Evolutionary conservation across 331 rosid species (phyloP).

Genomic region (Rosa hybrid): DNA sequence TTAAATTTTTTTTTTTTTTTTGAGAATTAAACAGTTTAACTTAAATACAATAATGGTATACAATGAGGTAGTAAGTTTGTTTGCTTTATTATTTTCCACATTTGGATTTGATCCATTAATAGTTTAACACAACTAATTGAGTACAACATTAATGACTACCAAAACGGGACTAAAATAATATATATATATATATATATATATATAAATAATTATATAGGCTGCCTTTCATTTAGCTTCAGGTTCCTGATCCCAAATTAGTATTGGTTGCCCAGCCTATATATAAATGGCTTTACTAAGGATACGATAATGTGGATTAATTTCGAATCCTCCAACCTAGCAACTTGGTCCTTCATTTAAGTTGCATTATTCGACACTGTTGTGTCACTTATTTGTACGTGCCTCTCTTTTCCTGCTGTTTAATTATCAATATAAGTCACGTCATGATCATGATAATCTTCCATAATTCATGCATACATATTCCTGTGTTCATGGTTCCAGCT

Average conservation of each 20-base stretch:
- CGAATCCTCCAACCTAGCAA: not conserved
- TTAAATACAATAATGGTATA: too few species aligned
- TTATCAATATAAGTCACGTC: not conserved
- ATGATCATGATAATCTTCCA: not conserved
- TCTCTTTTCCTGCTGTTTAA: not conserved
- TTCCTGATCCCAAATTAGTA: too few species aligned
- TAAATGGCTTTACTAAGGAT: not conserved
- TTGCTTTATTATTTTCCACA: not conserved
- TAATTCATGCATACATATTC: not conserved
- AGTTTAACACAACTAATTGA: not conserved
- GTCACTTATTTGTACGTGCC: not conserved
- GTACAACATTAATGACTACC: not conserved
- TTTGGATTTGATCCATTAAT: not conserved
- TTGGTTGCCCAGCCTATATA: too few species aligned
- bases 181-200: too few species aligned
- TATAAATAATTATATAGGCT: too few species aligned
- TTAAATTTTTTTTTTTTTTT: too few species aligned
- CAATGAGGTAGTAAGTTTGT: too few species aligned
- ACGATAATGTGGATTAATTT: not conserved
- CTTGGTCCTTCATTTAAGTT: too few species aligned
- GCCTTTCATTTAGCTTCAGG: too few species aligned
- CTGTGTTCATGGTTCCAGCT: not conserved
- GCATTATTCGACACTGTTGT: not conserved
- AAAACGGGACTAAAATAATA: not conserved
- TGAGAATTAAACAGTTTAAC: too few species aligned